Evolutionary conservation across 371 early-diverging fungal species (phyloP).

Genomic region (Entomophthora muscae): DNA sequence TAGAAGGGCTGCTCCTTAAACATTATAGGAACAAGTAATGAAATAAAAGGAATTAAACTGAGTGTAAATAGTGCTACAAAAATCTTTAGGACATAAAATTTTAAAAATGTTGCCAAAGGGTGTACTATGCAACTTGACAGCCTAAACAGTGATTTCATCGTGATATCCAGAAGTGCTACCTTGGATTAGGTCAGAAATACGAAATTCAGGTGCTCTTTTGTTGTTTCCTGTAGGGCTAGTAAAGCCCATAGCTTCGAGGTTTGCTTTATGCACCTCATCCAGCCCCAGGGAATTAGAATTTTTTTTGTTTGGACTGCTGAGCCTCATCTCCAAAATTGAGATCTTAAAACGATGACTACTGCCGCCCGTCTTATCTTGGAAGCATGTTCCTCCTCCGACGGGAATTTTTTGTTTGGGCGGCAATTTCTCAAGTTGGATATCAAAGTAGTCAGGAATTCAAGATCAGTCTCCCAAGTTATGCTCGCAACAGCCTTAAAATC

Average conservation of each 20-base stretch:
- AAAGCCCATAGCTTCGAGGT: background rate
- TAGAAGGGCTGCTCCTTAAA: too few species aligned
- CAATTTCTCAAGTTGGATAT: background rate
- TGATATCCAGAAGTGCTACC: too few species aligned
- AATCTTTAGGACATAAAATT: too few species aligned
- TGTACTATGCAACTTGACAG: too few species aligned
- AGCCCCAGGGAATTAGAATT: background rate
- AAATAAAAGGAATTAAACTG: too few species aligned
- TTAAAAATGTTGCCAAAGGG: too few species aligned
- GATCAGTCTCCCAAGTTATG: background rate
- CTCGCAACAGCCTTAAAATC: too few species aligned
- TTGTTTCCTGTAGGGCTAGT: constrained; percentile 1
- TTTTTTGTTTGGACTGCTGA: constrained; percentile 12
- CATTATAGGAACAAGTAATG: too few species aligned
- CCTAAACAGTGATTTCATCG: too few species aligned
- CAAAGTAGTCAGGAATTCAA: background rate
- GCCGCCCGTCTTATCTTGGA: constrained; percentile 3
- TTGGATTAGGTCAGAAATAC: background rate
- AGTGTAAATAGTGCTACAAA: too few species aligned
- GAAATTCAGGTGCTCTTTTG: background rate
- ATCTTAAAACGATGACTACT: constrained; percentile 9
- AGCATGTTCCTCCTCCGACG: background rate
- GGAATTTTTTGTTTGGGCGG: background rate
- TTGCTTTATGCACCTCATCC: background rate
- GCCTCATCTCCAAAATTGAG: constrained; percentile 14